Base-by-base conservation (phyloP, 2,329 filamentous ascomycete genomes). In the Nigrospora osmanthi region DNA sequence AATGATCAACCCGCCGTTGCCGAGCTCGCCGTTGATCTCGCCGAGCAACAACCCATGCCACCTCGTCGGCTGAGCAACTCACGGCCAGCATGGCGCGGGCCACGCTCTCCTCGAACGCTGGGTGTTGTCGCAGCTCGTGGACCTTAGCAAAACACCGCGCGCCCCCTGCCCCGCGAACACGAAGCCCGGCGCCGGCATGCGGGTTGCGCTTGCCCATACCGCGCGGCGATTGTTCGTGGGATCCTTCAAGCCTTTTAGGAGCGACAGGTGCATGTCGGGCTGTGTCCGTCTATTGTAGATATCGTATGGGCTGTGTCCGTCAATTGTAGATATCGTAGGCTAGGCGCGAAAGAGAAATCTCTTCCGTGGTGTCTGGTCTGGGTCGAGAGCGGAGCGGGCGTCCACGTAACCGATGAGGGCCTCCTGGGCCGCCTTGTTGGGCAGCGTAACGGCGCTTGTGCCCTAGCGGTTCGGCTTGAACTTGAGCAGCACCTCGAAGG, bases 161-260 rank as follows among this genome's bases (percentile, higher is more conserved):
- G 65, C 66, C 28, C 69, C 68, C 38, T 71, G 68, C 1, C 68
- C 68, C 0, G 66, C 67, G 48, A 70, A 70, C 0, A 70, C 58
- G 62, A 63, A 69, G 1, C 61, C 58, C 6, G 51, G 51, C 3
- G 48, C 34, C 23, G 56, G 49, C 28, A 53, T 51, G 6, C 49
- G 48, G 14, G 54, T 52, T 15, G 50, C 57, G 13, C 47, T 51
- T 5, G 49, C 42, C 37, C 50, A 46, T 1, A 48, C 13, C 3
- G 40, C 40, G n/a, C 42, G 42, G 14, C 16, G 17, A 11, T 17
- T 23, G 9, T 28, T 52, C 3, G 53, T 49, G 6, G 57, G 38
- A 10, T 55, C 52, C 31, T 54, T 53, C 1, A 49, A 23, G 10
- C 51, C 52, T 36, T 55, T 52, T 4, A 45, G 45, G 5, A 57